Evolutionary conservation across 805 yeast genomes (phyloP).

Genomic region (Pichia heedii): DNA sequence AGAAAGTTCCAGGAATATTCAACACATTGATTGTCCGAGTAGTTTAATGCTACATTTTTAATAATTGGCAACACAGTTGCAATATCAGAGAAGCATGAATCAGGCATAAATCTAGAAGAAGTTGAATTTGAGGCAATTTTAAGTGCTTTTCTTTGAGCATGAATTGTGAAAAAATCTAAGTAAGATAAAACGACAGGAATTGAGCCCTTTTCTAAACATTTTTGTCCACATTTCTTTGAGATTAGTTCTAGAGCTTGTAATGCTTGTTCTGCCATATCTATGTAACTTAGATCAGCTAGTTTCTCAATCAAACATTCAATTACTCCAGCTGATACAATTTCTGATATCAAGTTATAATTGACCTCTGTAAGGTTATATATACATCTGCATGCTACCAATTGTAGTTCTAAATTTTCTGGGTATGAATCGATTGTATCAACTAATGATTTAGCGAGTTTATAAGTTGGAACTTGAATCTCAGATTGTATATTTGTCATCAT

Average conservation of each 20-base stretch:
- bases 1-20: constrained; percentile 62
- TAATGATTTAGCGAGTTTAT: constrained; percentile 43
- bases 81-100: constrained; percentile 37
- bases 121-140: constrained; percentile 65
- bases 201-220: constrained; percentile 51
- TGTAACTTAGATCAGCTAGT: constrained; percentile 65
- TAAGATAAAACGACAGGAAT: constrained; percentile 58
- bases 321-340: constrained; percentile 56
- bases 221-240: constrained; percentile 44
- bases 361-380: constrained; percentile 74
- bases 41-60: constrained; percentile 44
- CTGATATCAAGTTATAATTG: constrained; percentile 51
- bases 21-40: constrained; percentile 48
- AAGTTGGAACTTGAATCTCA: constrained; percentile 56
- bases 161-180: constrained; percentile 81
- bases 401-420: constrained; percentile 67
- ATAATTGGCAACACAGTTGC: constrained; percentile 52
- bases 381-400: constrained; percentile 75
- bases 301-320: constrained; percentile 58
- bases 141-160: constrained; percentile 79
- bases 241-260: constrained; percentile 65
- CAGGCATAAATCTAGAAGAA: constrained; percentile 30
- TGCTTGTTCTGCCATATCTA: constrained; percentile 90
- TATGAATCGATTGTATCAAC: constrained; percentile 50
- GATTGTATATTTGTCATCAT: constrained; percentile 57